Base-by-base conservation (phyloP, 169 alveolate genomes). In the Plasmodium gallinaceum region DNA sequence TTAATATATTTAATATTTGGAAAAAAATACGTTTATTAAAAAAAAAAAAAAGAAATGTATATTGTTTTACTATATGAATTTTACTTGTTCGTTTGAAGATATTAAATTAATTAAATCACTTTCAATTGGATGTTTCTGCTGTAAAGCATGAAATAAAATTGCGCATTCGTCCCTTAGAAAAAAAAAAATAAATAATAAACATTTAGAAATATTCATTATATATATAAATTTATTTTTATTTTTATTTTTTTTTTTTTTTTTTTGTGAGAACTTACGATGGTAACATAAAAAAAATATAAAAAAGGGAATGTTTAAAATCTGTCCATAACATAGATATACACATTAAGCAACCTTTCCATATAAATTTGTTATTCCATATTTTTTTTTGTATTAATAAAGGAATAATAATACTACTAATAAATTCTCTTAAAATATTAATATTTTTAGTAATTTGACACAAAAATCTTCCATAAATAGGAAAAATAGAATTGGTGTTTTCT, bases 271-370 rank as follows among this genome's bases (percentile, higher is more conserved):
- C 91, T 52, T 83, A 83, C 91, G 18, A 12, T 60, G 91, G 91
- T 60, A 83, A 83, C 91, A 83, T 83, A 54, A 83, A 83, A 68
- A 83, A 83, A 52, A 83, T 46, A 37, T 83, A 83, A 68, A 83
- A 83, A 51, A 83, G 74, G 45, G 91, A 83, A 39, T 83, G 91
- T 64, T 83, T 83, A 60, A 83, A 83, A 26, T 83, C 91, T 24
- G 91, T 18, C 91, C 91, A 83, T 60, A 83, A 57, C 91, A 83
- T 83, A 1, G 80, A 68, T 83, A 83, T 83, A 61, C 91, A 83
- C 91, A 83, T 83, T 37, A 83, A 37, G 20, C 83, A 83, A 12
- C 91, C 91, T 71, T 83, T 83, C 91, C 91, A 83, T 52, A 83
- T 68, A 20, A 83, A 71, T 71, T 83, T 83, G 61, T 83, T 83